Conservation (phyloP, 306 rosid genomes). For the Quercus cerris region DNA sequence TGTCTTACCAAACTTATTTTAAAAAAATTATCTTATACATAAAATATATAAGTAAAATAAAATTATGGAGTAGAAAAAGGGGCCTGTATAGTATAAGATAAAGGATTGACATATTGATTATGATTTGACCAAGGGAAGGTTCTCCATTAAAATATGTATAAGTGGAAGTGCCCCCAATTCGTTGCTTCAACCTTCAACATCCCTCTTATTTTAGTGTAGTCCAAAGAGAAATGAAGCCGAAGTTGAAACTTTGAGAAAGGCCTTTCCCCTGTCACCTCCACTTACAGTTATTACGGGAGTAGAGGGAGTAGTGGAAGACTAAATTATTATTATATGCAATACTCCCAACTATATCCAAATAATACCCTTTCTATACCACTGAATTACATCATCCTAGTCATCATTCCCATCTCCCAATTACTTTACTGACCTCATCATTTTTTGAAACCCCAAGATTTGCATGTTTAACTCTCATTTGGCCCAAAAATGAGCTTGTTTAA, state of each 20-base stretch:
- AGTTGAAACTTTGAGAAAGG: constrained; percentile 14
- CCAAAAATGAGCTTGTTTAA: too few species aligned
- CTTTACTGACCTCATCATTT: too few species aligned
- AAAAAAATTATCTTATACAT: not conserved
- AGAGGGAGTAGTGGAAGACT: not conserved
- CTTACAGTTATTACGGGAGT: not conserved
- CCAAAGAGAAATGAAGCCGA: constrained; percentile 18
- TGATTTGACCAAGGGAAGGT: constrained; percentile 15
- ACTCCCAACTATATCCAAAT: not conserved
- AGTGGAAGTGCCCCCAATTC: constrained; percentile 24
- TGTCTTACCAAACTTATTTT: too few species aligned
- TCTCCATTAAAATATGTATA: not conserved
- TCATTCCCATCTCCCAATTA: too few species aligned
- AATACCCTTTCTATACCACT: too few species aligned
- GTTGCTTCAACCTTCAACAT: not conserved
- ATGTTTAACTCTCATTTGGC: too few species aligned
- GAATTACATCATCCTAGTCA: too few species aligned
- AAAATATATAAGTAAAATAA: not conserved
- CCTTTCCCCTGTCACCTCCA: constrained; percentile 16
- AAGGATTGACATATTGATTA: not conserved
- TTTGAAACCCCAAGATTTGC: too few species aligned
- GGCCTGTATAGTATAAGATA: not conserved
- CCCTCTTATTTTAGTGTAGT: constrained; percentile 2
- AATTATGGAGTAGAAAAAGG: not conserved
- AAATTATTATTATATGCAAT: not conserved